Base-by-base conservation (phyloP, 2,329 filamentous ascomycete genomes). In the Monilinia polystroma region DNA sequence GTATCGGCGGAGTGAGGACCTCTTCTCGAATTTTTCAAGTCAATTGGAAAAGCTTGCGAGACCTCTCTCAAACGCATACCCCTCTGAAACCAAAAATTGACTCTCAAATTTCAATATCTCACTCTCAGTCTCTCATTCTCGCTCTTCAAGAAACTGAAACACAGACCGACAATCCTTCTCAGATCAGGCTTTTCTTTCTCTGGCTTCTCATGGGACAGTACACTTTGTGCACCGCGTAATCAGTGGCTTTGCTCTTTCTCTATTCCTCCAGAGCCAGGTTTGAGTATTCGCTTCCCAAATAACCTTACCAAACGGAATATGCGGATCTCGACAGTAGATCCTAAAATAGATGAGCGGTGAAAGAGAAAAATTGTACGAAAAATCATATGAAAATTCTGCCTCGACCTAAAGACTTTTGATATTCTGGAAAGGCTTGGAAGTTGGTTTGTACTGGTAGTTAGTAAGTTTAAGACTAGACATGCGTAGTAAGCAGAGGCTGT, bases 261-360 rank as follows among this genome's bases (percentile, higher is more conserved):
- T 23, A 43, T 35, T 49, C 43, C 57, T 49, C 20, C 43, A 23
- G 49, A 60, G 29, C 45, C 49, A 43, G 45, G 58, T 26, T 45
- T 51, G 47, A 29, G 29, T n/a, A 60, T 60, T 60, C 45, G 45
- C 45, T 60, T 51, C 58, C 58, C 58, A 26, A 51, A 60, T 60
- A 41, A 41, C 38, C 38, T 12, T 14, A 29, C 58, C 8, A 60
- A 32, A 45, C 58, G 58, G 45, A 51, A 60, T 29, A 51, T 60
- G 20, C 58, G 58, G 58, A 38, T 60, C 45, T 60, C 58, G 38
- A 55, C 52, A 63, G 54, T 14, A 55, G 18, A 55, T 63, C 52
- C 38, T 41, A 65, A 59, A 41, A 59, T 51, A 51, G 56, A 51
- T 58, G 47, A 59, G 63, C 63, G 63, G 63, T 65, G 54, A 65